These are phyloP conservation scores for Rhododendron vialii DNA, from an alignment of 148 eudicot species.

Conservation along the genomic window DNA sequence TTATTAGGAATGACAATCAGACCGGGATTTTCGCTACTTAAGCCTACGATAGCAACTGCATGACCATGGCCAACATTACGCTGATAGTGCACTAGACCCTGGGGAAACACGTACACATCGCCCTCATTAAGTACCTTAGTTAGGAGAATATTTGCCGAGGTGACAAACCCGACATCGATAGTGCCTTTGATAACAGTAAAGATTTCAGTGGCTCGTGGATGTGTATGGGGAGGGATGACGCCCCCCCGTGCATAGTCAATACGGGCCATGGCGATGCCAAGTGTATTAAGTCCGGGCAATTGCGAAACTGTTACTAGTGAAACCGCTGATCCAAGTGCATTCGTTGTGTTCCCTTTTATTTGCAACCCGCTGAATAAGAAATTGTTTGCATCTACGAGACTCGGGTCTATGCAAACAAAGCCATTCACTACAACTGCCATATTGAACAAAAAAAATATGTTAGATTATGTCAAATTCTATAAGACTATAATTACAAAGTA, in stretches of 20 bases:
- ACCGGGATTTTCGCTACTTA: not conserved
- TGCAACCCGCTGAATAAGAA: not conserved
- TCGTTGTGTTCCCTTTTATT: not conserved
- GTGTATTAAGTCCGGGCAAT: not conserved
- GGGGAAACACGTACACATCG: not conserved
- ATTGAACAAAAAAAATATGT: not conserved
- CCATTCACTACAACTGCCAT: not conserved
- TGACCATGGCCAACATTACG: not conserved
- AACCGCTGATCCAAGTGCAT: not conserved
- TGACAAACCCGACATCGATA: not conserved
- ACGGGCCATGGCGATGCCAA: not conserved
- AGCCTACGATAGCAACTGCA: not conserved
- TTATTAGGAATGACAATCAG: not conserved
- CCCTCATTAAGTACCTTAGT: not conserved
- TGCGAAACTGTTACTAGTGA: not conserved
- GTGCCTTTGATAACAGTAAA: not conserved
- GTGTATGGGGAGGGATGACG: not conserved
- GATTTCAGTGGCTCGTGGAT: not conserved
- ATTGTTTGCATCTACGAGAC: not conserved
- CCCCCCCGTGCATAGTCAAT: not conserved
- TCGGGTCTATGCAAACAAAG: not conserved
- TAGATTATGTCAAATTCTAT: no score
- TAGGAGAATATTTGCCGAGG: not conserved
- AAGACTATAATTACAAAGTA: no score
- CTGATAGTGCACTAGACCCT: not conserved